Percentiles rank a stretch among this genome's conserved stretches.
Evolutionary conservation across 352 stramenopile species (phyloP).

Genomic region (Phytopythium boreale): DNA sequence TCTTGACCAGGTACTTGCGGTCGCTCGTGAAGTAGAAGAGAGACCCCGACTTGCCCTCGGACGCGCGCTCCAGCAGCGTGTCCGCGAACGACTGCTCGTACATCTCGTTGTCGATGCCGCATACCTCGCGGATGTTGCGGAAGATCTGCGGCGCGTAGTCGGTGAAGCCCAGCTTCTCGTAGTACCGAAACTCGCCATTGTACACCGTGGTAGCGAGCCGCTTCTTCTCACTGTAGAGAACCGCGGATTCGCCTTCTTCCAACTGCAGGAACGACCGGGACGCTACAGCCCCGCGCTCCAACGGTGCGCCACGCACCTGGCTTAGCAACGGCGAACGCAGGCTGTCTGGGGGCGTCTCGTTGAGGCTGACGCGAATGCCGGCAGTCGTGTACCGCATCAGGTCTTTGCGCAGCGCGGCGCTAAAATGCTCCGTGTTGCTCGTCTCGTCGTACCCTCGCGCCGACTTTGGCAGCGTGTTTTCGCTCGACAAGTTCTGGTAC

Average conservation of each 20-base stretch:
- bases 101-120: constrained; percentile 67
- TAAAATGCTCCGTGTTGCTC: constrained; percentile 76
- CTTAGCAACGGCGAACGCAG: constrained; percentile 42
- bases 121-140: constrained; percentile 77
- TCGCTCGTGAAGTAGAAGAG: constrained; percentile 89
- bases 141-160: constrained; percentile 86
- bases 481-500: constrained; percentile 71
- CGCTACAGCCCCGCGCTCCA: constrained; percentile 39
- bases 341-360: constrained; percentile 45
- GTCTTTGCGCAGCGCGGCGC: constrained; percentile 71
- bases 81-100: constrained; percentile 85
- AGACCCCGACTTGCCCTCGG: constrained; percentile 85
- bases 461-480: constrained; percentile 60
- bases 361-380: constrained; percentile 77
- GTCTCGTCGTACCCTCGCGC: constrained; percentile 35
- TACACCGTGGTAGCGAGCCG: constrained; percentile 78
- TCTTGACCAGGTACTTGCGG: constrained; percentile 86
- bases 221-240: constrained; percentile 83
- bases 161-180: constrained; percentile 85
- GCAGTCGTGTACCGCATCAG: constrained; percentile 85
- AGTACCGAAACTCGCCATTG: constrained; percentile 80
- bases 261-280: constrained; percentile 57
- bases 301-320: constrained; percentile 27
- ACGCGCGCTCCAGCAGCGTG: constrained; percentile 78
- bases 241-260: constrained; percentile 51